Evolutionary conservation across 257 asterid genomes (phyloP), one percentile per base, ranked within the genome.

Genomic region (Scutellaria barbata): DNA sequence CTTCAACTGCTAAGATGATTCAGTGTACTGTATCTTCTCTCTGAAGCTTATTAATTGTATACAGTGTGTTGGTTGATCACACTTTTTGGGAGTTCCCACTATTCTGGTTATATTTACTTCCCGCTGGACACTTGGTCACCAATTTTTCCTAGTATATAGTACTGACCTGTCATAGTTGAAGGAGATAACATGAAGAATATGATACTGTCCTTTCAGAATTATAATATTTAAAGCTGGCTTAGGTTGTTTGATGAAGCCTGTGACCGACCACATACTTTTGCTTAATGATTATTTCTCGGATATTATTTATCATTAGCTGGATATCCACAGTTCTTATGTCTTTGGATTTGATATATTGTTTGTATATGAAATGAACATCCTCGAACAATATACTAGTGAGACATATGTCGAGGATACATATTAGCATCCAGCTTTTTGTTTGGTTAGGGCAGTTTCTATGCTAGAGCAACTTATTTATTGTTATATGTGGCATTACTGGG

Each of bases 11-110:
- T 58, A 35, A 58, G 75, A 58, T 48, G 50, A 59, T 43, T 22
- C 52, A 63, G 35, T 59, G 68, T 63, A 41, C 67, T 30, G 17
- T 16, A 39, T 66, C 20, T 53, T 68, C n/a, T 66, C 67, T 11
- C 10, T 51, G 69, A 66, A 64, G 64, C 59, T 17, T 40, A 5
- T 42, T 47, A 65, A 22, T 40, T 10, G 65, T 63, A 68, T 33
- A 5, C 48, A 51, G 57, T 74, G 71, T 66, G 30, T 68, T n/a
- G 14, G 8, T 13, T 72, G 37, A 61, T 18, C 54, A 30, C 35
- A 30, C 35, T 30, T 30, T 30, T 22, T 13, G 22, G 5, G 10
- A 61, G 6, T 25, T 61, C 14, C 58, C 6, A 48, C 54, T 39
- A 47, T 42, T n/a, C 16, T 3, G 14, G 11, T 55, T 42, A 17